Percentiles rank a stretch among this genome's conserved stretches.
Conservation (phyloP, 2,329 filamentous ascomycete genomes). For the Talaromyces verruculosus region DNA sequence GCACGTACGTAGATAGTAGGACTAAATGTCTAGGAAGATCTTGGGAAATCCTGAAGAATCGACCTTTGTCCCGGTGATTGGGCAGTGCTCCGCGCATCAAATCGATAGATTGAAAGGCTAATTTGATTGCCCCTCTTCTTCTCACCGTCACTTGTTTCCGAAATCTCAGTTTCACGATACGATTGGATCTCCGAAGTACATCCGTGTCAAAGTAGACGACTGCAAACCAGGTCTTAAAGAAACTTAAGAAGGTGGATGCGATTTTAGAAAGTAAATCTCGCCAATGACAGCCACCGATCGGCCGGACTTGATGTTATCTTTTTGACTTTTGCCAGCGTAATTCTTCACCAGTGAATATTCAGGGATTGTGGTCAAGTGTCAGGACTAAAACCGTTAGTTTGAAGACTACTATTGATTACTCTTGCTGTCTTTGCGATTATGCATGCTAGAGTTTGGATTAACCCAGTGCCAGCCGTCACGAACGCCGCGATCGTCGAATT, state of each 20-base stretch:
- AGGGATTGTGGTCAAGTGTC: neutral
- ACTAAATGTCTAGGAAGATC: neutral
- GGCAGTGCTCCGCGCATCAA: neutral
- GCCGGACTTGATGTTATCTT: neutral
- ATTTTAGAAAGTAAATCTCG: neutral
- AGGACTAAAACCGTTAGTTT: neutral
- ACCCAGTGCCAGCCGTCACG: neutral
- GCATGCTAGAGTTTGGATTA: neutral
- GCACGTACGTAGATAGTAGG: neutral
- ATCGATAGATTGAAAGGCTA: neutral
- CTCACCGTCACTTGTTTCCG: neutral
- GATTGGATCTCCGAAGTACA: neutral
- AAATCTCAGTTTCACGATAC: neutral
- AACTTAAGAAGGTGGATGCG: neutral
- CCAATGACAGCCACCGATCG: conserved; percentile 13
- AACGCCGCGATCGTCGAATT: neutral
- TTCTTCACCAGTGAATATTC: neutral
- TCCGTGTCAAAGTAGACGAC: neutral
- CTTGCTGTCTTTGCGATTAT: neutral
- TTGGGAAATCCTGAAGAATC: neutral
- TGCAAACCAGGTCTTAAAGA: neutral
- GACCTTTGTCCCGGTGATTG: neutral
- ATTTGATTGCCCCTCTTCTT: neutral
- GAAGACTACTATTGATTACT: neutral
- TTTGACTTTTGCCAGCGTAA: neutral